Base-by-base conservation (phyloP, 768 basidiomycete genomes). In the Boletus huronensis region DNA sequence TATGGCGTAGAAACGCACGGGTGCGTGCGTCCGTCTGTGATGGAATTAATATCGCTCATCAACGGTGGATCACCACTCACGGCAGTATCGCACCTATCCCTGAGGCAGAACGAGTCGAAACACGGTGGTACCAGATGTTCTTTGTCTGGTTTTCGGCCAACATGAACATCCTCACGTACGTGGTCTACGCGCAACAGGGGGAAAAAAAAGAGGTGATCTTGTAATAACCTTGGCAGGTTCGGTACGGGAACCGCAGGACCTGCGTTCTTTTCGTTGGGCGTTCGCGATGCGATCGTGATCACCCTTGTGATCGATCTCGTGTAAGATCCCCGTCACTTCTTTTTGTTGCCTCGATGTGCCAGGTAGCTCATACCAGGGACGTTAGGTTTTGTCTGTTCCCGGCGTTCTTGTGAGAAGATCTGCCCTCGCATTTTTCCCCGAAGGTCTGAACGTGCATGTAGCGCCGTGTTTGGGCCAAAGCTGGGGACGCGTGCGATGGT, bases 401-500 rank as follows among this genome's bases (percentile, higher is more conserved):
- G 0, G 72, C 76, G 0, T 73, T 69, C 58, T 75, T 73, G 76
- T 76, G 52, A 58, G 75, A 34, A 0, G 10, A 4, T 8, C 21
- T 19, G 9, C 21, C 9, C 10, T 50, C 19, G 2, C 40, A 10
- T 45, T 3, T 11, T 26, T 5, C 5, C 5, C 29, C 16, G 17
- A 11, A 26, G 2, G 17, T 36, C 38, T 65, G n/a, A 51, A 39
- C 9, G 7, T 31, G 36, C 11, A 19, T 8, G 28, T 54, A 80
- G 79, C 51, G 76, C 79, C 3, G 75, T 77, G 2, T 81, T 79
- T 46, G 80, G 82, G 0, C 82, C 82, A 2, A 79, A 79, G 53
- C 64, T 80, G 2, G 82, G 82, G 3, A 77, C 75, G 62, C 74
- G 82, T n/a, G 78, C 80, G 14, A 84, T 84, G 82, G 75, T 82